Evolutionary conservation across 2,329 filamentous ascomycete species (phyloP).

Genomic region (Colletotrichum truncatum): DNA sequence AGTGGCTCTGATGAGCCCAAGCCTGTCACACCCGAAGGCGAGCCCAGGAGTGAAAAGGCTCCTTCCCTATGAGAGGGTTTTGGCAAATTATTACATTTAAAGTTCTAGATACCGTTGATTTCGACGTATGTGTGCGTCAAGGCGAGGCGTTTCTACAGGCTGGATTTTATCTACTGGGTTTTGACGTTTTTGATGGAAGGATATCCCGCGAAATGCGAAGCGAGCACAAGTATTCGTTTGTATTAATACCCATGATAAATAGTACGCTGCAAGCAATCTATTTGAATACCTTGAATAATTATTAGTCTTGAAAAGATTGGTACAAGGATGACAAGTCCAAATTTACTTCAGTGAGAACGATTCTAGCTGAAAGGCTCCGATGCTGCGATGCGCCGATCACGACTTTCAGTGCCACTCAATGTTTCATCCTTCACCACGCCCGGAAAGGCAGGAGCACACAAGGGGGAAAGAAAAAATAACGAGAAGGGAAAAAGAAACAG

Average conservation of each 20-base stretch:
- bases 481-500: not conserved
- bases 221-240: conserved; percentile 20
- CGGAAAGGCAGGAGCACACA: not conserved
- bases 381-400: not conserved
- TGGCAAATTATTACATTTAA: not conserved
- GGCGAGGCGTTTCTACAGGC: conserved; percentile 30
- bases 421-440: conserved; percentile 13
- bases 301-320: no score
- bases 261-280: conserved; percentile 16
- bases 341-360: no score
- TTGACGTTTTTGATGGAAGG: conserved; percentile 16
- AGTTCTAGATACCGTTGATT: conserved; percentile 16
- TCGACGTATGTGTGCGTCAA: not conserved
- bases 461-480: no score
- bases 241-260: conserved; percentile 28
- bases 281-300: not conserved
- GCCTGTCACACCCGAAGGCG: conserved; percentile 17
- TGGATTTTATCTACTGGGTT: conserved; percentile 14
- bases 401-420: not conserved
- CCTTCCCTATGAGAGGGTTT: conserved; percentile 3
- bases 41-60: conserved; percentile 27
- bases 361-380: no score
- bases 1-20: conserved; percentile 27
- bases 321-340: no score
- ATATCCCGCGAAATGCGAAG: conserved; percentile 29